Percentiles rank a stretch among this genome's conserved stretches.
phyloP scores from a whole-genome alignment of 2,329 filamentous ascomycete species.

The Cordyceps tenuipes region DNA sequence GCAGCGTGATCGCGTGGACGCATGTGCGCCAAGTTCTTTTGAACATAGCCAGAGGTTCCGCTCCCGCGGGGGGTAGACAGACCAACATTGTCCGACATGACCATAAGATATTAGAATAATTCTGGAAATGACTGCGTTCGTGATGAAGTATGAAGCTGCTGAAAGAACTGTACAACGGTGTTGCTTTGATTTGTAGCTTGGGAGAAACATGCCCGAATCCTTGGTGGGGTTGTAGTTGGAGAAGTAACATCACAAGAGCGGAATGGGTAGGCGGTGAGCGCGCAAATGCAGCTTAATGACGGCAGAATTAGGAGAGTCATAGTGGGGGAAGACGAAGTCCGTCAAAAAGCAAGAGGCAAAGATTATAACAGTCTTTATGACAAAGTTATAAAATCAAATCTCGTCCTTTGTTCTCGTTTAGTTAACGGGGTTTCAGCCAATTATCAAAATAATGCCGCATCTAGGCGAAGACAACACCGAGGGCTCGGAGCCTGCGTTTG shows the following conservation, averaged over 20 bases:
- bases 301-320: slow-evolving; percentile 11
- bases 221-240: slow-evolving; percentile 2
- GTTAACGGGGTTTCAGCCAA: neutral
- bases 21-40: slow-evolving; percentile 87
- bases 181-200: neutral
- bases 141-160: neutral
- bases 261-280: slow-evolving; percentile 7
- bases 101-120: neutral
- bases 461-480: neutral
- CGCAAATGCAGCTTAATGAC: neutral
- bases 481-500: slow-evolving; percentile 27
- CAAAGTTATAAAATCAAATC: neutral
- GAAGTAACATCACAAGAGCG: slow-evolving; percentile 1
- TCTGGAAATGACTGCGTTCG: neutral
- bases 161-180: neutral
- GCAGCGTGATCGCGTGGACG: slow-evolving; percentile 71
- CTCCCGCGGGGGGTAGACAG: slow-evolving; percentile 89
- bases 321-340: neutral
- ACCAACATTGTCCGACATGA: slow-evolving; percentile 95
- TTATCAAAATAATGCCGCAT: slow-evolving; percentile 25
- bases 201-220: neutral
- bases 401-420: neutral
- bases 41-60: slow-evolving; percentile 94
- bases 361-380: neutral
- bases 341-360: neutral